Evolutionary conservation across 768 basidiomycete genomes (phyloP).

Genomic region (Pleurotus salmoneostramineus): DNA sequence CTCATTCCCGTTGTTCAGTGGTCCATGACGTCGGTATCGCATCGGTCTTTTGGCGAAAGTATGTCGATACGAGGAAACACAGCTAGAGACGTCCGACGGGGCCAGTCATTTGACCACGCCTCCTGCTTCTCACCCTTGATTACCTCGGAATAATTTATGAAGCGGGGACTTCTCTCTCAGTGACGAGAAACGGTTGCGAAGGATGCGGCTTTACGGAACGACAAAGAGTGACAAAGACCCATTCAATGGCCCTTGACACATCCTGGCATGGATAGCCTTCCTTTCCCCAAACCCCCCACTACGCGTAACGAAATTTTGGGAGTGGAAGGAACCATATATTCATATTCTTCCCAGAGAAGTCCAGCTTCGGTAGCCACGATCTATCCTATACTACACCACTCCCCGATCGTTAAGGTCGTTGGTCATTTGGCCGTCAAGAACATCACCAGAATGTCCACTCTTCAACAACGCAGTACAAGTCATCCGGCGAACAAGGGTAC

Average conservation of each 20-base stretch:
- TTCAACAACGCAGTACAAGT: slow-evolving; percentile 67
- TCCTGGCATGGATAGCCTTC: not conserved
- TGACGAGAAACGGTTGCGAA: not conserved
- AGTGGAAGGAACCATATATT: not conserved
- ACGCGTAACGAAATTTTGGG: not conserved
- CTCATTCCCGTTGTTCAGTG: not conserved
- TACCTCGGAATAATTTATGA: not conserved
- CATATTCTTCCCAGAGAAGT: not conserved
- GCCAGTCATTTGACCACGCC: not conserved
- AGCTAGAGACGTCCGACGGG: not conserved
- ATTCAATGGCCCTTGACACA: not conserved
- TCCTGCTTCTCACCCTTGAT: not conserved
- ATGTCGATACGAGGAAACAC: not conserved
- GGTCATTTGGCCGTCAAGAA: not conserved
- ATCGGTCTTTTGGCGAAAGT: not conserved
- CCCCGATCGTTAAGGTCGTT: no score
- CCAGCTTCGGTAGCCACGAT: no score
- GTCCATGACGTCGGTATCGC: not conserved
- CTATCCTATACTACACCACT: no score
- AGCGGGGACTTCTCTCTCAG: not conserved
- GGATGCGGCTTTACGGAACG: not conserved
- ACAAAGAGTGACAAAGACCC: not conserved
- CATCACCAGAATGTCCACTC: slow-evolving; percentile 53
- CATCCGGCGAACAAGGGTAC: slow-evolving; percentile 55
- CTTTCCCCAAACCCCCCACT: not conserved